Base-by-base conservation (phyloP, 2,329 filamentous ascomycete genomes). In the Botrytis aclada region DNA sequence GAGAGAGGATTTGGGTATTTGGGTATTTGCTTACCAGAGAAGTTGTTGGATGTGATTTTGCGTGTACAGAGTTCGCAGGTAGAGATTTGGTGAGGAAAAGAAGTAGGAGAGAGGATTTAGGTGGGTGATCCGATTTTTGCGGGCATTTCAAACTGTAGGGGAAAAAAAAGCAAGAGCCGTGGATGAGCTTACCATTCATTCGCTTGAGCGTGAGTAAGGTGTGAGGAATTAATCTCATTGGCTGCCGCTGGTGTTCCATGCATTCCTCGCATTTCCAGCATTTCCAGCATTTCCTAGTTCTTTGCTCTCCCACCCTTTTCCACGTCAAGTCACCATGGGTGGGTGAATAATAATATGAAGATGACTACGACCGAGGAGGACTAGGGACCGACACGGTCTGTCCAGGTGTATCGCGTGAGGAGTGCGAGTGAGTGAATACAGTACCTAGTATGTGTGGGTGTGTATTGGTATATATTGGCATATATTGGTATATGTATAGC, bases 81-180 rank as follows among this genome's bases (percentile, higher is more conserved):
- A 65, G 67, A 70, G 60, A 64, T 70, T 70, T 62, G 67, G 67
- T 62, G 67, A 67, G 61, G 70, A 66, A 66, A 43, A 66, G 58
- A 71, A 56, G 58, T 67, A 71, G 60, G 60, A 66, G 60, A 65
- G 58, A 51, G 62, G 20, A 54, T 67, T 37, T 64, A n/a, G 43
- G 70, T 67, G 70, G 41, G 70, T 56, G 69, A 66, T 61, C 47
- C 10, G n/a, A 39, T 32, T 51, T 54, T 61, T 61, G 60, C 43
- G 69, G 69, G 69, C 58, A 62, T 70, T 58, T 70, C 51, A 60
- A 62, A 58, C 39, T 70, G 67, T 70, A 67, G 34, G 64, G 67
- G 67, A 47, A 70, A 61, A 58, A 45, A 51, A 56, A n/a, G 65
- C 34, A 41, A 69, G 45, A 51, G 41, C 29, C 32, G 51, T 54